phyloP scores from a whole-genome alignment of 2,329 filamentous ascomycete genomes.

The Xylaria sp. region DNA sequence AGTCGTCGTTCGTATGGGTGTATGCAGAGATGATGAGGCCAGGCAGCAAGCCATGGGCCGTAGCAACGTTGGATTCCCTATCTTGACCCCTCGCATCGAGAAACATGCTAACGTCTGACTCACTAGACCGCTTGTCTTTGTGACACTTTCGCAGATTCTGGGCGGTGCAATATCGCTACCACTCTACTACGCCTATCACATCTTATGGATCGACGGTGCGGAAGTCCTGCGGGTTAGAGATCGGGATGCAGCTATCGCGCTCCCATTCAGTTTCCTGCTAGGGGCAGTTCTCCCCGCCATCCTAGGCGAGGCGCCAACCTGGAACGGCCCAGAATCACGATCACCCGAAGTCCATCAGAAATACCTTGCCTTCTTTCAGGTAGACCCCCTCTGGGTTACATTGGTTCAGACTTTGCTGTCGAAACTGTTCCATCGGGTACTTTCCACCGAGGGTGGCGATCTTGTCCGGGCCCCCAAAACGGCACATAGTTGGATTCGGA shows the following conservation, averaged over 20 bases:
- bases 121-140: constrained; percentile 43
- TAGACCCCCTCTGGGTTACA: constrained; percentile 43
- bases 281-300: constrained; percentile 43
- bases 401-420: constrained; percentile 30
- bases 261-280: constrained; percentile 44
- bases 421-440: constrained; percentile 23
- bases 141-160: constrained; percentile 42
- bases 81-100: not conserved
- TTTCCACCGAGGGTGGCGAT: constrained; percentile 6
- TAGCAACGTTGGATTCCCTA: constrained; percentile 36
- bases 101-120: constrained; percentile 25
- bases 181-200: constrained; percentile 43
- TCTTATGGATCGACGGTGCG: constrained; percentile 39
- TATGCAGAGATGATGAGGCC: constrained; percentile 43
- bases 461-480: constrained; percentile 7
- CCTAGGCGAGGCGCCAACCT: constrained; percentile 42
- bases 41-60: constrained; percentile 40
- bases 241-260: constrained; percentile 34
- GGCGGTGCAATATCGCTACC: constrained; percentile 46
- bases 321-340: constrained; percentile 40
- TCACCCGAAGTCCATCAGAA: constrained; percentile 40
- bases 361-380: constrained; percentile 43
- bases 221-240: constrained; percentile 36
- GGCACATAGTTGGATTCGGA: constrained; percentile 39
- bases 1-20: constrained; percentile 46